These are phyloP conservation scores for Capsicum chinense DNA, from an alignment of 257 asterid species.

Conservation along the genomic window DNA sequence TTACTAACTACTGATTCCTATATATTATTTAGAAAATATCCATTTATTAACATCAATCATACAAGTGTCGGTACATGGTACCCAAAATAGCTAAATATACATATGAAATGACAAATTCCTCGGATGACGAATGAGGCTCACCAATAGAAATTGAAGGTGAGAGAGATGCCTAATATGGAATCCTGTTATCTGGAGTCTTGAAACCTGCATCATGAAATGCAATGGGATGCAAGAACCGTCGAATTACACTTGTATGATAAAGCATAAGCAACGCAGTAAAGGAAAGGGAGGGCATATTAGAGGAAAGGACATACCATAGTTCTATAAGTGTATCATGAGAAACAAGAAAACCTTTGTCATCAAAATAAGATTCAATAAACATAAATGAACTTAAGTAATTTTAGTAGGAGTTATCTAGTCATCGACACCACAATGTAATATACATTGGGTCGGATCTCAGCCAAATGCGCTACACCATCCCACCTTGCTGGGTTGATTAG, in stretches of 20 bases:
- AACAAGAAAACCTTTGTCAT: background rate
- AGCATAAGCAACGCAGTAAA: background rate
- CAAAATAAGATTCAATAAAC: slow-evolving; percentile 3
- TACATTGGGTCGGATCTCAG: background rate
- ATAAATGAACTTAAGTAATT: background rate
- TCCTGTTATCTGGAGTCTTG: background rate
- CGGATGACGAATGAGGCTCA: background rate
- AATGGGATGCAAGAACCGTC: background rate
- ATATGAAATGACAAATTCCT: background rate
- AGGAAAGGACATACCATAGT: slow-evolving; percentile 5
- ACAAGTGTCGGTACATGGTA: background rate
- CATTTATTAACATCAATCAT: background rate
- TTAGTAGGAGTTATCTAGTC: background rate
- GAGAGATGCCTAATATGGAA: slow-evolving; percentile 1
- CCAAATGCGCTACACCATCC: background rate
- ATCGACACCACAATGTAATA: background rate
- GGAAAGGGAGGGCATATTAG: background rate
- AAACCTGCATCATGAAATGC: background rate
- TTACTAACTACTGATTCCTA: too few species aligned
- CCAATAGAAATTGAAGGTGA: background rate
- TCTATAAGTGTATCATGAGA: background rate
- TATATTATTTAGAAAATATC: too few species aligned
- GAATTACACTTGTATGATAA: background rate
- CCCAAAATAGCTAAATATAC: background rate
- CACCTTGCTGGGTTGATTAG: background rate